These are phyloP conservation scores for Fusarium sp. DNA, from an alignment of 2,329 filamentous ascomycete species.

Conservation along the genomic window DNA sequence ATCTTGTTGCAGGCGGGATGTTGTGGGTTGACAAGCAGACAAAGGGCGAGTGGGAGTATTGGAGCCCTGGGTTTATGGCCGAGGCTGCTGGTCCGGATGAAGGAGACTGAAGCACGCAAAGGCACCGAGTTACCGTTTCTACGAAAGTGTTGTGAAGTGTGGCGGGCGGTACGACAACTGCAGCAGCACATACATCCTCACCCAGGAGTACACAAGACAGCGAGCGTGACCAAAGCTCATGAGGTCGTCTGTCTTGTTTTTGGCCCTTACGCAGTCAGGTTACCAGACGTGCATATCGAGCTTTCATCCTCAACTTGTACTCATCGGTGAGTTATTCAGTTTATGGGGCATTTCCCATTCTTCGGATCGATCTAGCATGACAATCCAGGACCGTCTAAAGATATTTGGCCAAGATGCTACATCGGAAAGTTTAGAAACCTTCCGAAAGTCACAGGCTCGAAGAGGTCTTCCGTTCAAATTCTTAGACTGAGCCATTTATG, in stretches of 20 bases:
- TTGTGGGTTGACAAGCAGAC: conserved; percentile 93
- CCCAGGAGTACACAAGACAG: not conserved
- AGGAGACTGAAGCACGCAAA: conserved; percentile 23
- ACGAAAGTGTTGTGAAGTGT: not conserved
- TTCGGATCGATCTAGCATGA: not conserved
- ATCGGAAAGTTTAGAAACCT: not conserved
- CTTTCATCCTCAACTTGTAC: not conserved
- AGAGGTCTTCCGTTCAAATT: not conserved
- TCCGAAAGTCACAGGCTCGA: not conserved
- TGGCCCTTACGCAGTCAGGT: too few relatives aligned
- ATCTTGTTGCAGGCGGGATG: conserved; percentile 88
- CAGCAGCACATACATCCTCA: not conserved
- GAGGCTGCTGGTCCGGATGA: conserved; percentile 50
- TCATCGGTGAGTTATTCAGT: not conserved
- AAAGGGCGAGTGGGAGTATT: conserved; percentile 87
- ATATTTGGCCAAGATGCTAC: not conserved
- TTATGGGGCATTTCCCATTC: too few relatives aligned
- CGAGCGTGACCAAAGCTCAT: not conserved
- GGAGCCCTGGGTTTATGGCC: conserved; percentile 83
- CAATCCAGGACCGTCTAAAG: not conserved
- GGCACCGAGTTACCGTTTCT: not conserved
- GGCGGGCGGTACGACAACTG: not conserved
- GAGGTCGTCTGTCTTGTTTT: not conserved
- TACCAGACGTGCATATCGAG: not conserved
- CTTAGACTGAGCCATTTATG: not conserved